These are phyloP conservation scores for Pelargonium australe DNA, from an alignment of 441 rosid species.

Conservation along the genomic window DNA sequence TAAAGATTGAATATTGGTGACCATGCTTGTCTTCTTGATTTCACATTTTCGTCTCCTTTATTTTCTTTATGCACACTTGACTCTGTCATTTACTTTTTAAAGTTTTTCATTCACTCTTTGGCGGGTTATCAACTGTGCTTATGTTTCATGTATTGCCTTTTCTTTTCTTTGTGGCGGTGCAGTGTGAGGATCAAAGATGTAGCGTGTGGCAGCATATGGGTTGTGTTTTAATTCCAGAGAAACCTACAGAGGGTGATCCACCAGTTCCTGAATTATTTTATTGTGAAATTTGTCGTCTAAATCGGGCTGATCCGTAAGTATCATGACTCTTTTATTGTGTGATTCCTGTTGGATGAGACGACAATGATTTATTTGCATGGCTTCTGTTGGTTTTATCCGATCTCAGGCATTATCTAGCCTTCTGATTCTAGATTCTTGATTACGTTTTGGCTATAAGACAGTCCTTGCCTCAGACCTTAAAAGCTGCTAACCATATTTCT, in stretches of 20 bases:
- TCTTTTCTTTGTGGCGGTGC: slow-evolving; percentile 22
- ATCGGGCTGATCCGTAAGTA: slow-evolving; percentile 95
- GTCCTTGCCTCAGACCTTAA: neutral
- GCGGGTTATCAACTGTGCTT: neutral
- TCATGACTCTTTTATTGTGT: slow-evolving; percentile 3
- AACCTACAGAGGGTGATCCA: slow-evolving; percentile 56
- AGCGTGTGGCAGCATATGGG: slow-evolving; percentile 78
- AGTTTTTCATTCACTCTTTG: no score
- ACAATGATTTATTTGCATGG: neutral
- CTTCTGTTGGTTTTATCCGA: neutral
- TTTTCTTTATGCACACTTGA: neutral
- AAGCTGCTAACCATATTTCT: neutral
- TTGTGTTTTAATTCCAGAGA: slow-evolving; percentile 79
- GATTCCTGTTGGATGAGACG: neutral
- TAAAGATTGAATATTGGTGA: no score
- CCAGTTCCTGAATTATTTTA: slow-evolving; percentile 70
- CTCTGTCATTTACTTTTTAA: no score
- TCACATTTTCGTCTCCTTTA: neutral
- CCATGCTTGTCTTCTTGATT: no score
- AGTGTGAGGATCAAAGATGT: slow-evolving; percentile 87
- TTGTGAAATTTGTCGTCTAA: slow-evolving; percentile 89
- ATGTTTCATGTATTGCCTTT: slow-evolving; percentile 5
- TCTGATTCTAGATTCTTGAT: neutral
- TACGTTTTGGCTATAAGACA: neutral
- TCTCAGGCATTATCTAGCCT: neutral